Percentiles rank a stretch among this genome's conserved stretches.
phyloP scores from a whole-genome alignment of 257 asterid genomes.

The Parsonsia alboflavescens region DNA sequence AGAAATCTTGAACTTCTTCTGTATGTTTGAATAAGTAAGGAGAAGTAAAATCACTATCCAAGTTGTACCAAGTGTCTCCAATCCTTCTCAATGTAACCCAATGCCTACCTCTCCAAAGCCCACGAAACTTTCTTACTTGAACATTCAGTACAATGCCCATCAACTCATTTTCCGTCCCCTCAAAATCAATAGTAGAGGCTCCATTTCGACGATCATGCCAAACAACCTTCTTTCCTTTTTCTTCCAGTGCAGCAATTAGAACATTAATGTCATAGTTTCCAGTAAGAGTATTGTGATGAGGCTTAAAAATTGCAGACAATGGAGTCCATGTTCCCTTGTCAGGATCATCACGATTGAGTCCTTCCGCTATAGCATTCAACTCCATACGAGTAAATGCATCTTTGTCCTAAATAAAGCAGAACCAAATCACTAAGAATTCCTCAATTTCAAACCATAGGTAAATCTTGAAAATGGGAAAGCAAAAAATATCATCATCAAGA shows the following conservation, averaged over 20 bases:
- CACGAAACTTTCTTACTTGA: conserved; percentile 55
- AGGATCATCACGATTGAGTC: conserved; percentile 64
- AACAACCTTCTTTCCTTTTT: conserved; percentile 50
- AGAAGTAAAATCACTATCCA: conserved; percentile 68
- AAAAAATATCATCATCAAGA: not conserved
- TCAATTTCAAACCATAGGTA: not conserved
- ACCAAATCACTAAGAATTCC: not conserved
- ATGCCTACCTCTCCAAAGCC: conserved; percentile 77
- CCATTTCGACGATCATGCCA: conserved; percentile 77
- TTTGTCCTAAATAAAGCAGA: conserved; percentile 50
- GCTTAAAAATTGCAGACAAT: conserved; percentile 57
- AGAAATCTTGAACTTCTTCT: conserved; percentile 40
- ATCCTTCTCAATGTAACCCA: conserved; percentile 68
- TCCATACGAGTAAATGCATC: conserved; percentile 61
- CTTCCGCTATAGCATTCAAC: conserved; percentile 59
- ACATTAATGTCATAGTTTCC: conserved; percentile 89
- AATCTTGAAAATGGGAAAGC: not conserved
- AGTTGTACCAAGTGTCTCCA: conserved; percentile 62
- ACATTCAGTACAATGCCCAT: conserved; percentile 69
- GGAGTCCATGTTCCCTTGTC: conserved; percentile 54
- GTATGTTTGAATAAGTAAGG: conserved; percentile 43
- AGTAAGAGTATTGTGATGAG: conserved; percentile 73
- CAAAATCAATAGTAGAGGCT: conserved; percentile 57
- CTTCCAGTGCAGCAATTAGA: conserved; percentile 70
- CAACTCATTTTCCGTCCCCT: conserved; percentile 34